Base-by-base conservation (phyloP, 306 rosid genomes). In the Prunus dulcis region DNA sequence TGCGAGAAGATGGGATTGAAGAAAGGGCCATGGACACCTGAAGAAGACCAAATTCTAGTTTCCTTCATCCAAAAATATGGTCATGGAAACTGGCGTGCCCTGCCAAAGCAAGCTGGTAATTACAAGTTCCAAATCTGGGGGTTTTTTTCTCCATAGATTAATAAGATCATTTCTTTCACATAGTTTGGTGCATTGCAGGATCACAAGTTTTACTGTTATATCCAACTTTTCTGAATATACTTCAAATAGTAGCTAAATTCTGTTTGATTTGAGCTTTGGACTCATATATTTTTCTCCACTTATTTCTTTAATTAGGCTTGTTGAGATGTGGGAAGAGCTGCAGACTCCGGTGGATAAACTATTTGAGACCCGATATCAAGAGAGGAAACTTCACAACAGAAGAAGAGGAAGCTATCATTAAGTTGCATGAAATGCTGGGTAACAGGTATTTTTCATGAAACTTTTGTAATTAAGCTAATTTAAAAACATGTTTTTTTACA, bases 241-340 rank as follows among this genome's bases (percentile, higher is more conserved):
- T 14, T 60, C 7, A 60, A 34, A 5, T 25, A 60, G 18, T 15
- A 22, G 34, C 64, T 2, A 58, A 23, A 23, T 58, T 55, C 12
- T 18, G 10, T 13, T 25, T 77, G 3, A 17, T 74, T 12, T 82
- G 45, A 69, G 22, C 53, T 6, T 66, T 77, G 61, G 64, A 43
- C 41, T 65, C 28, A n/a, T 79, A 5, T 32, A 6, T n/a, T 12
- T 57, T 13, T 28, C 25, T 3, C 52, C 9, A 47, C 69, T 41
- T 8, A 22, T 72, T 6, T 71, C 58, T 73, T 15, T 79, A 9
- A 41, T 43, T 74, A 96, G 99, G 99, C 2, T 75, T 96, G 60
- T 64, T 89, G 65, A 90, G 99, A 76, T 96, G 99, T 76, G 99
- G 99, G 43, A 96, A 96, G 86, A 96, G 99, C 74, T 96, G 99